Evolutionary conservation across 352 stramenopile species (phyloP), one percentile per base, ranked within the genome.

Genomic region (Blastocystis sp.): DNA sequence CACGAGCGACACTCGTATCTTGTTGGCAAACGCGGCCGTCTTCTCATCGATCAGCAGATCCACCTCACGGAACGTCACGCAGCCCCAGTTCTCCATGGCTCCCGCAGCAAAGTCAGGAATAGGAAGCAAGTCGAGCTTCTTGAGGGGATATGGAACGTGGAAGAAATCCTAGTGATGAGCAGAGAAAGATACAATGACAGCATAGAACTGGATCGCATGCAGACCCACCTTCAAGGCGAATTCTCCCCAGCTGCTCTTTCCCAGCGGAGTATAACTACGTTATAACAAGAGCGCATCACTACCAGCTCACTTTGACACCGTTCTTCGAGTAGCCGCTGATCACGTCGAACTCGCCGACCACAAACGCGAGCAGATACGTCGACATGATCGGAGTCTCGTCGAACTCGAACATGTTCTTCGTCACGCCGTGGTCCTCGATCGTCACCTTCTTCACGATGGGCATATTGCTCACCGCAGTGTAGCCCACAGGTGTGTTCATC

Each of bases 41-140:
- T 90, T 82, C 3, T 90, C 90, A 87, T 95, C 93, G 37, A 96
- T 94, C 26, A 98, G 90, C 69, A 98, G 90, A 80, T 93, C 94
- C 34, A 92, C 96, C 91, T 98, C 96, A 45, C 94, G 93, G 91
- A 98, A 99, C 6, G 96, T 98, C 5, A 98, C 94, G 11, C 98
- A 91, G 3, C 95, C 95, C 95, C 94, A 96, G 91, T 96, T 96
- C 92, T 97, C 95, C 96, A 98, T 96, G 89, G 97, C 94, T 90
- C 97, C 97, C 69, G 96, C 96, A 18, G 94, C 95, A 91, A 98
- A 98, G 88, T 98, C 95, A 3, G 95, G 94, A 90, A 98, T 97
- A n/a, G 94, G 95, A 43, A 98, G 91, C 95, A 98, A 98, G 91
- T 99, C 96, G 68, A 98, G 91, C 92, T 99, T 98, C 68, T 97